phyloP scores from a whole-genome alignment of 169 alveolate species.

The Amoebophrya sp. region DNA sequence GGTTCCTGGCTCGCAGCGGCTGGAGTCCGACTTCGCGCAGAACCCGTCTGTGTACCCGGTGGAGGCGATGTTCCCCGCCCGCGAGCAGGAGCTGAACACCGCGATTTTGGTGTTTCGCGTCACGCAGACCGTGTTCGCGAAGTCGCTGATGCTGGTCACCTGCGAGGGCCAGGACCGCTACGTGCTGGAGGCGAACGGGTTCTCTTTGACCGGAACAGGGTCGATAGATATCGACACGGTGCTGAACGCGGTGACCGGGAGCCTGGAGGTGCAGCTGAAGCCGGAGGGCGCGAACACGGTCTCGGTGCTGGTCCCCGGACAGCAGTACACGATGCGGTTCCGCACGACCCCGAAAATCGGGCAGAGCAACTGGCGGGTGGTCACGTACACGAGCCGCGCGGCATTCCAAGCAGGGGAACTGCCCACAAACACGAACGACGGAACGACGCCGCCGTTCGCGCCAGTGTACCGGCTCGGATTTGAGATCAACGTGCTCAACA shows the following conservation, averaged over 20 bases:
- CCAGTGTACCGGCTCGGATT: neutral
- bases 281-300: neutral
- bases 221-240: neutral
- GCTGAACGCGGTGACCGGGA: neutral
- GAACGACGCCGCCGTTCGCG: constrained; percentile 2
- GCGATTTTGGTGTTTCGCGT: neutral
- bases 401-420: neutral
- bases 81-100: neutral
- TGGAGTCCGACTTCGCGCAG: neutral
- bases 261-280: neutral
- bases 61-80: neutral
- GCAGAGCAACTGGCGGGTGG: neutral
- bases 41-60: neutral
- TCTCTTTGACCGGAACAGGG: neutral
- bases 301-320: neutral
- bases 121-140: neutral
- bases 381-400: neutral
- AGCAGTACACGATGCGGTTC: neutral
- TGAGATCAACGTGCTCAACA: neutral
- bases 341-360: neutral
- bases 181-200: neutral
- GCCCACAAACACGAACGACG: constrained; percentile 12
- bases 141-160: neutral
- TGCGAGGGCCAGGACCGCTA: neutral
- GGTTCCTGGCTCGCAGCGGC: neutral